Evolutionary conservation across 352 stramenopile genomes (phyloP).

Genomic region (Phytopythium aichiense): DNA sequence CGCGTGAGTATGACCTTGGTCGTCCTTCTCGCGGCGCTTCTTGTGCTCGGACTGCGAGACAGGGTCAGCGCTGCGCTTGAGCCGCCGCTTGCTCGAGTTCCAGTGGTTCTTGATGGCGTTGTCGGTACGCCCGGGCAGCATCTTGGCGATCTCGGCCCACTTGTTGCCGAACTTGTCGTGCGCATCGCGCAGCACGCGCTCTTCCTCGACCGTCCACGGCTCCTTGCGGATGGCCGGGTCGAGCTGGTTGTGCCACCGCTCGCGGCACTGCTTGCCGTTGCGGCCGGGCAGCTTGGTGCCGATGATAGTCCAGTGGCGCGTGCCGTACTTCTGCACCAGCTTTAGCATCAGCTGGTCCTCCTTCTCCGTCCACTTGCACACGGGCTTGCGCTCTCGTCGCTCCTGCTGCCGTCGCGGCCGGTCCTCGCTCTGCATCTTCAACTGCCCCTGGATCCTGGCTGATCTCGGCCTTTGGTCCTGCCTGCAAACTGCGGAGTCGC

Average conservation of each 20-base stretch:
- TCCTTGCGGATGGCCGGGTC: constrained; percentile 92
- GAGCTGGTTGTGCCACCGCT: constrained; percentile 96
- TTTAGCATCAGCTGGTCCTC: constrained; percentile 89
- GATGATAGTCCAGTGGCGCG: constrained; percentile 97
- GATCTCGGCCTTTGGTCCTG: too few relatives aligned
- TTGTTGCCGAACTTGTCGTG: constrained; percentile 87
- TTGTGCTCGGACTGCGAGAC: constrained; percentile 14
- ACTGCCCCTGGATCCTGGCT: neutral
- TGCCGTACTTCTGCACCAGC: constrained; percentile 89
- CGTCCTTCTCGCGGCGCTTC: constrained; percentile 8
- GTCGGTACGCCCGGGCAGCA: constrained; percentile 83
- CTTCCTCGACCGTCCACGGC: constrained; percentile 90
- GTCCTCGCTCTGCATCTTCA: neutral
- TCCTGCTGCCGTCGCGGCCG: constrained; percentile 4
- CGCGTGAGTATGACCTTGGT: neutral
- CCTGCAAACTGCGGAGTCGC: neutral
- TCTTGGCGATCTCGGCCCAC: constrained; percentile 89
- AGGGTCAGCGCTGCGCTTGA: constrained; percentile 40
- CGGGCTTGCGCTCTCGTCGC: constrained; percentile 59
- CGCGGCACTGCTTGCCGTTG: constrained; percentile 93
- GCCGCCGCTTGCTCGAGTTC: constrained; percentile 82
- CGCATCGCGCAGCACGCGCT: constrained; percentile 62
- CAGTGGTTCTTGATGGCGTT: constrained; percentile 94
- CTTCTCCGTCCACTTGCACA: constrained; percentile 85
- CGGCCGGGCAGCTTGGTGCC: constrained; percentile 93